Conservation (phyloP, 2,329 filamentous ascomycete genomes). For the Tolypocladium pustulatum region DNA sequence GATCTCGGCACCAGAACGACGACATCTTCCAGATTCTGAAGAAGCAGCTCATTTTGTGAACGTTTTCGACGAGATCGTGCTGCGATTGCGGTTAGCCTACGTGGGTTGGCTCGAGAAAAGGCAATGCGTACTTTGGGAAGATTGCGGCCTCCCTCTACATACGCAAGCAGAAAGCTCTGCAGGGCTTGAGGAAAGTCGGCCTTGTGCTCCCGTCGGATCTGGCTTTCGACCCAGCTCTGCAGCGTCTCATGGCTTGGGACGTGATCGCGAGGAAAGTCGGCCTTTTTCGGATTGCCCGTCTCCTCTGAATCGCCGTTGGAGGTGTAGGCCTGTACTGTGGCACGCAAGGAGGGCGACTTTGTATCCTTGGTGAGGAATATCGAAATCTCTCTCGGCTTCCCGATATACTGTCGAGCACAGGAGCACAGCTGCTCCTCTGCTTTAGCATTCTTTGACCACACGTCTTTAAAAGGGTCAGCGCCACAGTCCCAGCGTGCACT, state of each 20-base stretch:
- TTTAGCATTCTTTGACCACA: slow-evolving; percentile 23
- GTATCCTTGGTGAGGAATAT: slow-evolving; percentile 23
- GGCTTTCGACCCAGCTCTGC: slow-evolving; percentile 25
- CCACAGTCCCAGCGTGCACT: too few species aligned
- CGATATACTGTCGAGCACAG: slow-evolving; percentile 24
- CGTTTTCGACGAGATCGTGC: slow-evolving; percentile 30
- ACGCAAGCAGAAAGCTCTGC: slow-evolving; percentile 26
- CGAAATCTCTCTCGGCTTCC: slow-evolving; percentile 23
- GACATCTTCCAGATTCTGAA: slow-evolving; percentile 37
- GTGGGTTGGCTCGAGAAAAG: background rate
- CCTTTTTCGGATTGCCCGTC: slow-evolving; percentile 19
- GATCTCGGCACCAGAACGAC: slow-evolving; percentile 29
- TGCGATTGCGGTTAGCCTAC: slow-evolving; percentile 14
- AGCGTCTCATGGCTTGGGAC: slow-evolving; percentile 24
- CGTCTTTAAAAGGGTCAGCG: slow-evolving; percentile 19
- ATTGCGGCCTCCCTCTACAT: slow-evolving; percentile 21
- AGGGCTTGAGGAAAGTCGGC: slow-evolving; percentile 21
- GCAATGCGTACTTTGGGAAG: slow-evolving; percentile 26
- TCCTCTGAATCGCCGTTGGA: slow-evolving; percentile 19
- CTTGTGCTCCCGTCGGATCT: slow-evolving; percentile 22
- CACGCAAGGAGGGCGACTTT: slow-evolving; percentile 27
- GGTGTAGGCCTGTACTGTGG: slow-evolving; percentile 26
- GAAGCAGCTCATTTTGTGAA: slow-evolving; percentile 37
- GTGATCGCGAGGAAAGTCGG: slow-evolving; percentile 24
- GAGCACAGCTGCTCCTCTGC: slow-evolving; percentile 22